Evolutionary conservation across 73 alveolate genomes (phyloP).

Genomic region (Effrenium voratum): DNA sequence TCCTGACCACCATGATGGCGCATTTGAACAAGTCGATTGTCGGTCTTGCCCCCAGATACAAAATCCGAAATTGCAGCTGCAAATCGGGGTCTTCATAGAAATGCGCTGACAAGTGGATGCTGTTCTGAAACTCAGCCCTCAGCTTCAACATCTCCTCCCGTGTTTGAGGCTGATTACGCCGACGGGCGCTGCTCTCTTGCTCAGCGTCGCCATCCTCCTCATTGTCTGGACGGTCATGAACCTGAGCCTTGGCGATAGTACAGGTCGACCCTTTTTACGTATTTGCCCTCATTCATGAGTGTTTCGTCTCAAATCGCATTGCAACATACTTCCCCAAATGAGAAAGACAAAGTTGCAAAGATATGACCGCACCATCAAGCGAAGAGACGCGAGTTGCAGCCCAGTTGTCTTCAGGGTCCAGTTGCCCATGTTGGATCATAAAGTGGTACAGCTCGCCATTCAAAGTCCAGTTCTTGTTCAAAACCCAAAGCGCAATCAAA

Average conservation of each 20-base stretch:
- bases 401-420: too few relatives aligned
- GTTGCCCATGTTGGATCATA: too few relatives aligned
- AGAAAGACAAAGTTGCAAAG: too few relatives aligned
- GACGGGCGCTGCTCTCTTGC: background rate
- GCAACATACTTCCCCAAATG: too few relatives aligned
- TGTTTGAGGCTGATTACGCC: background rate
- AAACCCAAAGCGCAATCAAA: background rate
- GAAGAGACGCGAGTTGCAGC: too few relatives aligned
- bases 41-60: background rate
- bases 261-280: too few relatives aligned
- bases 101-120: background rate
- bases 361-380: too few relatives aligned
- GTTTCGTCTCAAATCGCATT: too few relatives aligned
- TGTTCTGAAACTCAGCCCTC: background rate
- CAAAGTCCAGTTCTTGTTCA: background rate
- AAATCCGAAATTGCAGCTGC: background rate
- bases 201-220: background rate
- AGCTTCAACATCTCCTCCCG: background rate
- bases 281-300: too few relatives aligned
- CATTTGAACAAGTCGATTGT: background rate
- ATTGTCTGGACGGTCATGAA: too few relatives aligned
- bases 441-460: background rate
- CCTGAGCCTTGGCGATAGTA: too few relatives aligned
- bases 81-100: background rate
- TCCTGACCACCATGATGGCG: background rate